Conservation (phyloP, 495 filamentous ascomycete genomes). For the Diplogelasinospora grovesii region DNA sequence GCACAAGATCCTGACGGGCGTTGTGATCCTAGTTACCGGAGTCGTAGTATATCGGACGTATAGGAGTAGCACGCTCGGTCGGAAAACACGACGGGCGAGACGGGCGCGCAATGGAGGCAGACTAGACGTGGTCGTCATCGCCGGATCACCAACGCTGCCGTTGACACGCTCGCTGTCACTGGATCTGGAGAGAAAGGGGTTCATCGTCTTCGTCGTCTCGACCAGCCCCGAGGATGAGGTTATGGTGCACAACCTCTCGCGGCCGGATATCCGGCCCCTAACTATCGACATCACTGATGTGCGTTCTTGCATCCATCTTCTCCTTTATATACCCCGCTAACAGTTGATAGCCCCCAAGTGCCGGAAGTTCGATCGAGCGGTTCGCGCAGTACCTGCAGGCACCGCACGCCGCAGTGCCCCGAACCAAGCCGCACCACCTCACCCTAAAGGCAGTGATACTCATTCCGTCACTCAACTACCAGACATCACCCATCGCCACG, state of each 20-base stretch:
- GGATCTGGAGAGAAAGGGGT: constrained; percentile 85
- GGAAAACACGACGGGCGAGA: constrained; percentile 65
- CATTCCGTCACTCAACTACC: constrained; percentile 64
- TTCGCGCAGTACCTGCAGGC: constrained; percentile 63
- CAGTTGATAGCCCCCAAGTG: constrained; percentile 33
- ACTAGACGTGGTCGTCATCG: constrained; percentile 83
- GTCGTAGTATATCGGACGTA: constrained; percentile 61
- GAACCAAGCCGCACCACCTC: constrained; percentile 65
- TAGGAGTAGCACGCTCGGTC: constrained; percentile 50
- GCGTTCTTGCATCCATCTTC: constrained; percentile 14
- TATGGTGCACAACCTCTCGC: constrained; percentile 62
- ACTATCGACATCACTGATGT: constrained; percentile 77
- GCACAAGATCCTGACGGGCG: constrained; percentile 64
- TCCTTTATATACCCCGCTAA: constrained; percentile 16
- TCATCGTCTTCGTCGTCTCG: constrained; percentile 86
- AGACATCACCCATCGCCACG: constrained; percentile 71
- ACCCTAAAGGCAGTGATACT: constrained; percentile 71
- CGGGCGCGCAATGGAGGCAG: constrained; percentile 76
- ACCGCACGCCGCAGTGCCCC: constrained; percentile 63
- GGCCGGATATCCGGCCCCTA: constrained; percentile 74
- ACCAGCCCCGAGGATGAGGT: constrained; percentile 75
- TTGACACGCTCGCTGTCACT: constrained; percentile 71
- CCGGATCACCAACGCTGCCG: constrained; percentile 73
- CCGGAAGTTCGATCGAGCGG: constrained; percentile 54
- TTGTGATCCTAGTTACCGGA: constrained; percentile 60